phyloP scores from a whole-genome alignment of 257 asterid species.

The Ilex aquifolium region DNA sequence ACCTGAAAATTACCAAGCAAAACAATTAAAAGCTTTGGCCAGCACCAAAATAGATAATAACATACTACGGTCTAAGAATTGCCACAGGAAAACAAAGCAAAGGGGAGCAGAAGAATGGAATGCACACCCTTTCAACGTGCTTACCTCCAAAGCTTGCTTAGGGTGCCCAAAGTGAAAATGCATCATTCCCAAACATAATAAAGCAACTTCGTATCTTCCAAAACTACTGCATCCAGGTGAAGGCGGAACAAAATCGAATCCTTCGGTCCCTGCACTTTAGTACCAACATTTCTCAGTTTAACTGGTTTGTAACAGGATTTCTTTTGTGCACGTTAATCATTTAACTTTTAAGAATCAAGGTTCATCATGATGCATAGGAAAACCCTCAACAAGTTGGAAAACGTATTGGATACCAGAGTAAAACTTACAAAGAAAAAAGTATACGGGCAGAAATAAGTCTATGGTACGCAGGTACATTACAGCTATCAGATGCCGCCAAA shows the following conservation, averaged over 20 bases:
- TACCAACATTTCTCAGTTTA: slow-evolving; percentile 33
- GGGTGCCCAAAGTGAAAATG: slow-evolving; percentile 96
- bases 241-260: slow-evolving; percentile 60
- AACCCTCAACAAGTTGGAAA: background rate
- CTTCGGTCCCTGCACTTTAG: slow-evolving; percentile 99
- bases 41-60: slow-evolving; percentile 6
- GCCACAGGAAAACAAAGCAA: background rate
- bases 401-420: too few species aligned
- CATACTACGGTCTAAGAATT: slow-evolving; percentile 15
- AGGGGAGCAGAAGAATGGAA: slow-evolving; percentile 5
- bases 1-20: slow-evolving; percentile 47
- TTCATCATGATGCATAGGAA: too few species aligned
- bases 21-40: slow-evolving; percentile 8
- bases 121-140: slow-evolving; percentile 11
- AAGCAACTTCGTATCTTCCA: slow-evolving; percentile 88
- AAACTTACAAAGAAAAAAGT: too few species aligned
- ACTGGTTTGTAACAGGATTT: slow-evolving; percentile 12
- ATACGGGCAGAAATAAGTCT: too few species aligned
- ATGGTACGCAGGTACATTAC: too few species aligned
- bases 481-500: too few species aligned
- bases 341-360: too few species aligned
- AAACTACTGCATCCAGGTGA: slow-evolving; percentile 52
- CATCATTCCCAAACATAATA: slow-evolving; percentile 94
- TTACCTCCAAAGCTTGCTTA: slow-evolving; percentile 85
- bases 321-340: too few species aligned